Evolutionary conservation across 805 yeast species (phyloP).

Genomic region (Helenozyma rhizophorensis): DNA sequence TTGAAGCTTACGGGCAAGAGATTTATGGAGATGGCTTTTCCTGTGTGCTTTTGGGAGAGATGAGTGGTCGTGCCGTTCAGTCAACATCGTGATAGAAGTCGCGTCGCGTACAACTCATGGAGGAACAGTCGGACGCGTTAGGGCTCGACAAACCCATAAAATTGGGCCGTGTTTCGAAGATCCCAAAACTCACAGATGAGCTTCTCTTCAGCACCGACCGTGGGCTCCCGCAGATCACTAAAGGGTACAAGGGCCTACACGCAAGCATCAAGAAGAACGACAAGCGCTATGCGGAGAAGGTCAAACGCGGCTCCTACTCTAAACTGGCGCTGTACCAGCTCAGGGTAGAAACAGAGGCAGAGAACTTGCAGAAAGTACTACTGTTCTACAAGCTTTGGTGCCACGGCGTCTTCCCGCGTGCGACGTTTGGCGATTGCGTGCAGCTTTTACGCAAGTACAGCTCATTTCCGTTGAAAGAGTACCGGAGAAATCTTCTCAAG

Average conservation of each 20-base stretch:
- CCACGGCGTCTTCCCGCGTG: constrained; percentile 28
- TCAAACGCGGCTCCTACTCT: constrained; percentile 12
- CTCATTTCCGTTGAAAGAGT: constrained; percentile 9
- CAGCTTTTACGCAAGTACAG: constrained; percentile 12
- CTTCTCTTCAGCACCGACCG: constrained; percentile 28
- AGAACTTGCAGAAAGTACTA: constrained; percentile 31
- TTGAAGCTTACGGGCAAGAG: too few relatives aligned
- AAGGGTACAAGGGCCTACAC: constrained; percentile 25
- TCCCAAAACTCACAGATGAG: constrained; percentile 37
- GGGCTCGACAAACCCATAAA: constrained; percentile 36
- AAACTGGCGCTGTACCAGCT: constrained; percentile 13
- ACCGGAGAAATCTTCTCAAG: constrained; percentile 11
- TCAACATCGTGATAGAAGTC: too few relatives aligned
- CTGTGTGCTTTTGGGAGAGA: too few relatives aligned
- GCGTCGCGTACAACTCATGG: constrained; percentile 1
- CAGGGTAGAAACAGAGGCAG: constrained; percentile 30
- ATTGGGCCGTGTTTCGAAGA: constrained; percentile 25
- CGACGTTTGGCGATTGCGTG: constrained; percentile 15
- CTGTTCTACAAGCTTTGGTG: constrained; percentile 46
- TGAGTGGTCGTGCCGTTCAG: too few relatives aligned
- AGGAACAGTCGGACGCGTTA: constrained; percentile 18
- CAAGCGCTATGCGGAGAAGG: constrained; percentile 10
- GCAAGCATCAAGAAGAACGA: constrained; percentile 27
- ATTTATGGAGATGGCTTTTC: too few relatives aligned
- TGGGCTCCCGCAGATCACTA: constrained; percentile 31